Percentiles rank a stretch among this genome's conserved stretches.
These are phyloP conservation scores for Suillus placidus DNA, from an alignment of 768 basidiomycete genomes.

Conservation along the genomic window DNA sequence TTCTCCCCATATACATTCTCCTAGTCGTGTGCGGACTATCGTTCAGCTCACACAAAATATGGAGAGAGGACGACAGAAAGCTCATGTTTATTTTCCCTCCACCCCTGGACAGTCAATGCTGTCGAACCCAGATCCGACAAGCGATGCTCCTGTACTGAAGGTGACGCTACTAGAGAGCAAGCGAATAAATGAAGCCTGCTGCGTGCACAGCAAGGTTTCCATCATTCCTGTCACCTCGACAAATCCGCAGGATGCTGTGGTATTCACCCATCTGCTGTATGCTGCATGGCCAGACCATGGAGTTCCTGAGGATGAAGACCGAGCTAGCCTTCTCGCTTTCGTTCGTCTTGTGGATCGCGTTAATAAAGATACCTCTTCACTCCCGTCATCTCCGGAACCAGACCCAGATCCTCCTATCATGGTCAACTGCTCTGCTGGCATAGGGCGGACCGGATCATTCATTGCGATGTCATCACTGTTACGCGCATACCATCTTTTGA, in stretches of 20 bases:
- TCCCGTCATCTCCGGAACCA: constrained; percentile 26
- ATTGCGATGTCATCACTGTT: constrained; percentile 79
- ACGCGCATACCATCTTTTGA: constrained; percentile 56
- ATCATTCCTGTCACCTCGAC: constrained; percentile 41
- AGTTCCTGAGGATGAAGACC: constrained; percentile 66
- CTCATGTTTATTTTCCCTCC: constrained; percentile 75
- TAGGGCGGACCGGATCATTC: constrained; percentile 87
- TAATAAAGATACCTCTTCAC: constrained; percentile 50
- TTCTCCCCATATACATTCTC: constrained; percentile 14
- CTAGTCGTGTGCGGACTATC: constrained; percentile 65
- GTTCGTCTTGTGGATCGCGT: constrained; percentile 61
- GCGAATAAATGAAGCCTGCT: constrained; percentile 57
- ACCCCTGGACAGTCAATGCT: constrained; percentile 54
- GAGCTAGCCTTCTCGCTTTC: constrained; percentile 62
- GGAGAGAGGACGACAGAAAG: constrained; percentile 75
- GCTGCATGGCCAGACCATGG: constrained; percentile 85
- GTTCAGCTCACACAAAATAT: constrained; percentile 78
- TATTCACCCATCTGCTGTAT: constrained; percentile 75
- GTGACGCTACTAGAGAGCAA: constrained; percentile 57
- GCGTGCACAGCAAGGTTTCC: constrained; percentile 62
- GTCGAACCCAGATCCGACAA: constrained; percentile 48
- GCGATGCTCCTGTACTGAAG: constrained; percentile 46
- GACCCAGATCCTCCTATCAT: constrained; percentile 78
- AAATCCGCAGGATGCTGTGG: constrained; percentile 37
- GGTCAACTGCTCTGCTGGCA: constrained; percentile 84